Evolutionary conservation across 352 stramenopile genomes (phyloP).

Genomic region (Pythium aquatile): DNA sequence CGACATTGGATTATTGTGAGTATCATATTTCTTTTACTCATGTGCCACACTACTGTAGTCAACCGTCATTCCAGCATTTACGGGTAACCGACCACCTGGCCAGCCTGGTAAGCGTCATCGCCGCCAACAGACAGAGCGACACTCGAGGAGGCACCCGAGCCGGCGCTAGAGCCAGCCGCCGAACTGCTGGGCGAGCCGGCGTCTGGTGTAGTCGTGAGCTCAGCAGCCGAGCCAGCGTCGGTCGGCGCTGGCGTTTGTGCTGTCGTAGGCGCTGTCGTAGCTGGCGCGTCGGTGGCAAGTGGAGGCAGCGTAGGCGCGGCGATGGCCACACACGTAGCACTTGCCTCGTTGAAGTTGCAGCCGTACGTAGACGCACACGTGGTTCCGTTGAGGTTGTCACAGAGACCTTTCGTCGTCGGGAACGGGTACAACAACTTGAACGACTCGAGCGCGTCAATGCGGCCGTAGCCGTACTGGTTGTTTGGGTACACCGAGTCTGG

Average conservation of each 20-base stretch:
- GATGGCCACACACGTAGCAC: neutral
- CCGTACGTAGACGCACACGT: neutral
- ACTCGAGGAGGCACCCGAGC: neutral
- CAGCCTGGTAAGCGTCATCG: neutral
- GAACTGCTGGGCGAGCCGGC: neutral
- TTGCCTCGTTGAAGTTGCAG: neutral
- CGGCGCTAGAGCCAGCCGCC: neutral
- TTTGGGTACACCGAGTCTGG: conserved; percentile 25
- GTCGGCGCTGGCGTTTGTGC: neutral
- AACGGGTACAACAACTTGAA: neutral
- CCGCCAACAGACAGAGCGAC: neutral
- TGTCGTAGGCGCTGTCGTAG: neutral
- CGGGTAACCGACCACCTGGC: neutral
- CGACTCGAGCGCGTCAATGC: conserved; percentile 18
- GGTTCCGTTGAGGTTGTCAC: neutral
- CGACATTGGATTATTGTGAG: neutral
- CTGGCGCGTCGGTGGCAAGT: neutral
- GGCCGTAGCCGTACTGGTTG: conserved; percentile 33
- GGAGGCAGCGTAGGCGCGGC: neutral
- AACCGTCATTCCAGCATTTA: neutral
- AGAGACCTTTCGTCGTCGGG: neutral
- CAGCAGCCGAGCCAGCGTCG: neutral
- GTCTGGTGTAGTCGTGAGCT: neutral
- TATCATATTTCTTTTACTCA: neutral
- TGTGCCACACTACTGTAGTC: neutral